phyloP scores from a whole-genome alignment of 768 basidiomycete genomes.

The Glaciozyma martinii region DNA sequence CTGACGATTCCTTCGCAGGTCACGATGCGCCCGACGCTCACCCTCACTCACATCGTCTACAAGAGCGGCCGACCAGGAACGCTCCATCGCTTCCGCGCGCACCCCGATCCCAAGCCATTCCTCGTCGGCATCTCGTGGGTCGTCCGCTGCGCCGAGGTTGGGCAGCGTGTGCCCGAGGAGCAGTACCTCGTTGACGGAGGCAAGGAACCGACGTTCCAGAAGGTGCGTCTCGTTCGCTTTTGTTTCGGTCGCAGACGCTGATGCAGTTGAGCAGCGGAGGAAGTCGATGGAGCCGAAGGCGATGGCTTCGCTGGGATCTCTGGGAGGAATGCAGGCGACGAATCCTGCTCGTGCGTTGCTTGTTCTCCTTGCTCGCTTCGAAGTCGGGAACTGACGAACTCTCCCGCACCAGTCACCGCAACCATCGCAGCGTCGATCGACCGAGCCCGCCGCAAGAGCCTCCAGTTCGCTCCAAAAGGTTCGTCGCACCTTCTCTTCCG shows the following conservation, averaged over 20 bases:
- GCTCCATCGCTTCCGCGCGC: constrained; percentile 45
- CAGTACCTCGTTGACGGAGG: constrained; percentile 21
- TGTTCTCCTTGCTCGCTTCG: background rate
- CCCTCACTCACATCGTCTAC: constrained; percentile 69
- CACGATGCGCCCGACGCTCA: constrained; percentile 51
- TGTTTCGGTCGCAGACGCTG: background rate
- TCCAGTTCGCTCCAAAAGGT: constrained; percentile 20
- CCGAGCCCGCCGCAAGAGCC: constrained; percentile 20
- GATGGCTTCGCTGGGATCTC: constrained; percentile 7
- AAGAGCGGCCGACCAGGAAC: constrained; percentile 75
- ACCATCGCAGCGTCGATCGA: constrained; percentile 30
- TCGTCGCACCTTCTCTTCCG: background rate
- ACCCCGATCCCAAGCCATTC: constrained; percentile 59
- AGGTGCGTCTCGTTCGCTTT: background rate
- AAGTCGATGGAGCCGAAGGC: constrained; percentile 30
- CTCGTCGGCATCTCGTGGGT: constrained; percentile 85
- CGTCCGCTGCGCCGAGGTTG: constrained; percentile 70
- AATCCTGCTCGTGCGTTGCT: constrained; percentile 11
- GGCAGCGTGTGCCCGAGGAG: constrained; percentile 55
- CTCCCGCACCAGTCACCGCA: constrained; percentile 12
- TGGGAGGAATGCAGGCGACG: background rate
- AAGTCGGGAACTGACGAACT: background rate
- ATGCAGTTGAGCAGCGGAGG: background rate
- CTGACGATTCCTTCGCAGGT: constrained; percentile 44
- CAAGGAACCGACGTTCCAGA: constrained; percentile 8